Percentiles rank a stretch among this genome's conserved stretches.
phyloP scores from a whole-genome alignment of 2,329 filamentous ascomycete genomes.

The Neonectria faginata region DNA sequence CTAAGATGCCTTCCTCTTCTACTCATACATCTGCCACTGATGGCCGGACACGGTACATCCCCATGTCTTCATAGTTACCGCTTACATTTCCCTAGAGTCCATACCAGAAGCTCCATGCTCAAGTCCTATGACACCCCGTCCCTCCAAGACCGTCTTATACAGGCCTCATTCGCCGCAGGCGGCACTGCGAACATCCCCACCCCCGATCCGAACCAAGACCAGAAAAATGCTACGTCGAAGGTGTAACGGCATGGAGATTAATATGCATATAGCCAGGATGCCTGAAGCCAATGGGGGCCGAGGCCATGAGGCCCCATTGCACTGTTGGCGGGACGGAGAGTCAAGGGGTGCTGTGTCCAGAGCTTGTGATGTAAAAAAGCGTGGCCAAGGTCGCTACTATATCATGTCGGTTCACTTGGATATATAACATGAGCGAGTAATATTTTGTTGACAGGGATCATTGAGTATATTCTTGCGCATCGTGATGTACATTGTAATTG shows the following conservation, averaged over 20 bases:
- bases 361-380: background rate
- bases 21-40: background rate
- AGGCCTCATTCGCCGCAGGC: background rate
- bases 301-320: background rate
- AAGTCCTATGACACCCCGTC: slow-evolving; percentile 19
- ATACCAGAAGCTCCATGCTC: slow-evolving; percentile 11
- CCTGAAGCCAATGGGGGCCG: background rate
- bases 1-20: background rate
- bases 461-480: slow-evolving; percentile 46
- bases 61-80: too few relatives aligned
- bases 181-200: background rate
- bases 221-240: background rate
- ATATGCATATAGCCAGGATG: background rate
- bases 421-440: background rate
- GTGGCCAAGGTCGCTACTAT: background rate
- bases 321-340: background rate
- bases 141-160: slow-evolving; percentile 16
- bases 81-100: background rate
- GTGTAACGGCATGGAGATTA: too few relatives aligned
- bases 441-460: slow-evolving; percentile 32
- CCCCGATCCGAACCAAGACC: background rate
- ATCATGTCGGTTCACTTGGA: background rate
- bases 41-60: background rate
- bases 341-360: background rate
- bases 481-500: slow-evolving; percentile 48